These are phyloP conservation scores for Penicillium crustosum DNA, from an alignment of 2,329 filamentous ascomycete species.

Conservation along the genomic window DNA sequence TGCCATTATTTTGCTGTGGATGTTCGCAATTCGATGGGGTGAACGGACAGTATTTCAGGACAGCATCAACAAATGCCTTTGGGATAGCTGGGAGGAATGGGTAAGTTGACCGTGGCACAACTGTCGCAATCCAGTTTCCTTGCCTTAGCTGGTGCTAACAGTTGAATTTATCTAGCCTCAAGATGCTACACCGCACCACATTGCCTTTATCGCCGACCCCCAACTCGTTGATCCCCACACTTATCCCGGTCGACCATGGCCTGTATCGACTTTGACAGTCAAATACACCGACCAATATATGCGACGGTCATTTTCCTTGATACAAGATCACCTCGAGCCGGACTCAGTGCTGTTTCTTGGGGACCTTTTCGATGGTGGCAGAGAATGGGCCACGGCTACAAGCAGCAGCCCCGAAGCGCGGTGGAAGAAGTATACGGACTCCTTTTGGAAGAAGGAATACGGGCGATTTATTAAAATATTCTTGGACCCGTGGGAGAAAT, in stretches of 20 bases:
- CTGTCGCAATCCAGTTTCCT: not conserved
- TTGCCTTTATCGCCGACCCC: constrained; percentile 83
- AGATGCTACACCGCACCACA: constrained; percentile 75
- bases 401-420: constrained; percentile 64
- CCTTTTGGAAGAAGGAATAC: constrained; percentile 86
- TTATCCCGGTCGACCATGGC: constrained; percentile 82
- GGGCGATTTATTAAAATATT: constrained; percentile 84
- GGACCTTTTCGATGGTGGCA: constrained; percentile 90
- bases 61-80: constrained; percentile 70
- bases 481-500: constrained; percentile 65
- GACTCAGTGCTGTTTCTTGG: constrained; percentile 89
- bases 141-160: constrained; percentile 4
- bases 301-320: constrained; percentile 72
- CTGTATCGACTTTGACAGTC: constrained; percentile 64
- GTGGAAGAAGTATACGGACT: constrained; percentile 73
- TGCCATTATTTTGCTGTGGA: constrained; percentile 70
- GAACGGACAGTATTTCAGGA: constrained; percentile 76
- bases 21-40: constrained; percentile 76
- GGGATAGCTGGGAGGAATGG: constrained; percentile 92
- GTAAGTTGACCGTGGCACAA: constrained; percentile 50
- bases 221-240: constrained; percentile 92
- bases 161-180: constrained; percentile 58
- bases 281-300: constrained; percentile 88
- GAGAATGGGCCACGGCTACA: constrained; percentile 81
- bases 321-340: constrained; percentile 74